These are phyloP conservation scores for Bryoglossum gracile DNA, from an alignment of 495 filamentous ascomycete species.

Conservation along the genomic window DNA sequence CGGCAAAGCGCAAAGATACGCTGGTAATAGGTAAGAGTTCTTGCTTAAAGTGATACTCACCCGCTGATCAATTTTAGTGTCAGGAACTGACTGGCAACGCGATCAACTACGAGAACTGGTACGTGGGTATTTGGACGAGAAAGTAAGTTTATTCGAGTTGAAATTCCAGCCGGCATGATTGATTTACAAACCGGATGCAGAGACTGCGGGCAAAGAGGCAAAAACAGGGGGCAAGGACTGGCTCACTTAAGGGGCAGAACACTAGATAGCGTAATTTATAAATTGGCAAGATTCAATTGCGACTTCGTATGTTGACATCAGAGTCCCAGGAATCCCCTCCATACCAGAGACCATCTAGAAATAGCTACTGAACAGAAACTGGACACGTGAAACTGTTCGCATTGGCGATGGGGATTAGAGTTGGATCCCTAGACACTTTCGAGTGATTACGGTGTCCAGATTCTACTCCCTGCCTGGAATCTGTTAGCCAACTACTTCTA, in stretches of 20 bases:
- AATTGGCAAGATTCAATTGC: neutral
- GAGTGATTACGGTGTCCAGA: neutral
- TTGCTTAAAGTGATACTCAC: slow-evolving; percentile 6
- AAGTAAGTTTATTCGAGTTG: slow-evolving; percentile 14
- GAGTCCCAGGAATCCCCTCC: neutral
- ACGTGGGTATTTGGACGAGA: slow-evolving; percentile 16
- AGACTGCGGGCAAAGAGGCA: neutral
- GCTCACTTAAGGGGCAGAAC: neutral
- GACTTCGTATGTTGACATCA: neutral
- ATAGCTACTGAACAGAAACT: neutral
- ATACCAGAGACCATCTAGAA: neutral
- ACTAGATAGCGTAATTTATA: neutral
- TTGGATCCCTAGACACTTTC: neutral
- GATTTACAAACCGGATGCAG: neutral
- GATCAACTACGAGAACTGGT: slow-evolving; percentile 14
- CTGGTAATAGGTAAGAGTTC: slow-evolving; percentile 17
- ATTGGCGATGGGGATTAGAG: neutral
- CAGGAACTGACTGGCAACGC: slow-evolving; percentile 9
- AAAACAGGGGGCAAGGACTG: neutral
- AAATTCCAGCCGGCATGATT: slow-evolving; percentile 12
- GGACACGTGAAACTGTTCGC: neutral
- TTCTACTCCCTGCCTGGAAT: neutral
- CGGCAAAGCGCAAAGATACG: slow-evolving; percentile 10
- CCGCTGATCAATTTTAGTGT: slow-evolving; percentile 15
- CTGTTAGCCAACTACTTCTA: too few relatives aligned